Percentiles rank a stretch among this genome's conserved stretches.
These are phyloP conservation scores for Aspergillus pseudoterreus DNA, from an alignment of 2,329 filamentous ascomycete genomes.

Conservation along the genomic window DNA sequence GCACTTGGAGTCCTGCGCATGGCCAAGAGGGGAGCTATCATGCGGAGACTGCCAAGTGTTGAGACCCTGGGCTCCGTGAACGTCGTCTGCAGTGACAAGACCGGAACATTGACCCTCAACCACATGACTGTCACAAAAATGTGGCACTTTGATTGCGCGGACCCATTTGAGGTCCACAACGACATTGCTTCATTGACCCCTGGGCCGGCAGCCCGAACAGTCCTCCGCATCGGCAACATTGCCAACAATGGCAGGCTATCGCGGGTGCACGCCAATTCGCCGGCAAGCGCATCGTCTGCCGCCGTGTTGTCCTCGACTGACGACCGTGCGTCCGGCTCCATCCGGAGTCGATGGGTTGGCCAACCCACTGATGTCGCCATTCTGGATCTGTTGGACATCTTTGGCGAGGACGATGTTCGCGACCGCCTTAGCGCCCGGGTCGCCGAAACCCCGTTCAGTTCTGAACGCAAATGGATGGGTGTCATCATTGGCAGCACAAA, in stretches of 20 bases:
- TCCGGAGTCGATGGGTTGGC: constrained; percentile 87
- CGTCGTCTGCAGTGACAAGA: constrained; percentile 99
- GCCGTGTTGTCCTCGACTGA: constrained; percentile 84
- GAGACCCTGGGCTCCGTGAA: constrained; percentile 98
- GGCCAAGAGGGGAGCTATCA: constrained; percentile 92
- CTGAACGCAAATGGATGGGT: constrained; percentile 98
- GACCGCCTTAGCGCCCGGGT: constrained; percentile 78
- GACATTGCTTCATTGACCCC: constrained; percentile 54
- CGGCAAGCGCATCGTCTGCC: constrained; percentile 66
- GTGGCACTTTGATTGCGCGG: constrained; percentile 78
- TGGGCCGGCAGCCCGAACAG: constrained; percentile 70
- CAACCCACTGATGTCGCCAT: constrained; percentile 98
- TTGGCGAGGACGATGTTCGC: constrained; percentile 87
- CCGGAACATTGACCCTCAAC: constrained; percentile 91
- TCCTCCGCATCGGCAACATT: constrained; percentile 90
- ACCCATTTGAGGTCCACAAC: constrained; percentile 55
- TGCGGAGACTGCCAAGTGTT: constrained; percentile 91
- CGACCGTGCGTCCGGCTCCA: constrained; percentile 55
- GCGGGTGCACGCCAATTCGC: constrained; percentile 65
- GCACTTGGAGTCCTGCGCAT: constrained; percentile 93
- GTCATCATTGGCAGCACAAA: constrained; percentile 67
- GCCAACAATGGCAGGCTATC: constrained; percentile 89
- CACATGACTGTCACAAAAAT: constrained; percentile 97
- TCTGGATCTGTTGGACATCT: constrained; percentile 84
- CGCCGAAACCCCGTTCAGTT: constrained; percentile 91